Base-by-base conservation (phyloP, 768 basidiomycete genomes). In the Sutorius australiensis region DNA sequence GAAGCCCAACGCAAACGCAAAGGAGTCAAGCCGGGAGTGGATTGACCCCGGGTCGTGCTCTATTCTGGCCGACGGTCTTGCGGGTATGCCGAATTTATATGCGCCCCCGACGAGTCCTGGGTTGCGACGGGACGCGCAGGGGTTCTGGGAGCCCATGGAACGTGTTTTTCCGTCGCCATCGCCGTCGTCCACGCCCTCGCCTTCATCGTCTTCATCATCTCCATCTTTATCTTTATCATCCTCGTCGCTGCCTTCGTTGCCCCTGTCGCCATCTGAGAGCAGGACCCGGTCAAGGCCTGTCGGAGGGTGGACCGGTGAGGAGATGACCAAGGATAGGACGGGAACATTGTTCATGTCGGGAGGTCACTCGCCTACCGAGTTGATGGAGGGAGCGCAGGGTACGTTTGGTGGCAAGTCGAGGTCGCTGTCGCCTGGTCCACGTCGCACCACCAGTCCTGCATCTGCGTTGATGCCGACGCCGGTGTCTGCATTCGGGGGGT, bases 71-170 rank as follows among this genome's bases (percentile, higher is more conserved):
- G 53, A 58, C 17, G 38, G 34, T 4, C 40, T 50, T 32, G 47
- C 53, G 19, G 27, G 51, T 19, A 52, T 5, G 49, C 51, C 30
- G 19, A 57, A 48, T 51, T 53, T 51, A 6, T 51, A 24, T 19
- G 60, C 61, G 21, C 53, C 58, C 6, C 51, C 54, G 12, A 43
- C 44, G 9, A 42, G 47, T 10, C 31, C 48, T 14, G 61, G 48
- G 10, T 46, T 67, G 21, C 55, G 57, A n/a, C 66, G 56, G 40
- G 58, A 67, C 56, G 46, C 61, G 19, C 66, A 66, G 5, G 66
- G 66, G 27, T 67, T 67, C 38, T 67, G 66, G 66, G 64, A 61
- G n/a, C 51, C 61, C 24, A 24, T 19, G 41, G 53, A 28, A 47
- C 37, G 4, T 53, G 57, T 2, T 12, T 55, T 6, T 63, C 61